Evolutionary conservation across 23 red algal species (phyloP).

Genomic region (Gracilaria caudata): DNA sequence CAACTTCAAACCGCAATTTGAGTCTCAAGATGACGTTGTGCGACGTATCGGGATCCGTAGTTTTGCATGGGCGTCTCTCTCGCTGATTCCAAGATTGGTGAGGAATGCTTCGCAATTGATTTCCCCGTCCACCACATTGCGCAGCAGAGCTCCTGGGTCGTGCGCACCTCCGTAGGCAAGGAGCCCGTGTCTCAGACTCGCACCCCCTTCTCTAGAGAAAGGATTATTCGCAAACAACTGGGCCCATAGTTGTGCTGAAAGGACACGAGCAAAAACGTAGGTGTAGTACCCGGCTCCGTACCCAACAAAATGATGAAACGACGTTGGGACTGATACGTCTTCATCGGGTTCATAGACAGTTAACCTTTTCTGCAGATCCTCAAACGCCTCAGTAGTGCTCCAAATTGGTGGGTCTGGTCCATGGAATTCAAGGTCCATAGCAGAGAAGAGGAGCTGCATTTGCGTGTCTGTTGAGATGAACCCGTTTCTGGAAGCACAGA

Average conservation of each 20-base stretch:
- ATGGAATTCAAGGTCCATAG: constrained; percentile 69
- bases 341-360: constrained; percentile 45
- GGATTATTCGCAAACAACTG: constrained; percentile 65
- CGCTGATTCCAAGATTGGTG: constrained; percentile 25
- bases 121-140: constrained; percentile 22
- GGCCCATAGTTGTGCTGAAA: constrained; percentile 70
- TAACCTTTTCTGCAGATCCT: constrained; percentile 28
- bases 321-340: constrained; percentile 37
- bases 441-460: constrained; percentile 67
- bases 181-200: constrained; percentile 29
- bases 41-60: constrained; percentile 7
- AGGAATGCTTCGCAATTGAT: constrained; percentile 60
- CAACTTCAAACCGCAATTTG: not conserved
- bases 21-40: not conserved
- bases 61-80: constrained; percentile 1
- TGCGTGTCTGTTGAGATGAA: constrained; percentile 65
- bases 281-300: constrained; percentile 81
- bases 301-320: constrained; percentile 81
- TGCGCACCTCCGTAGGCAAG: constrained; percentile 53
- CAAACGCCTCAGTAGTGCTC: constrained; percentile 18
- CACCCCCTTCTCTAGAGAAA: constrained; percentile 59
- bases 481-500: constrained; percentile 60
- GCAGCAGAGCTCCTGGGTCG: constrained; percentile 34
- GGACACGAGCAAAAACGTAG: constrained; percentile 73
- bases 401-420: constrained; percentile 44